Evolutionary conservation across 805 yeast genomes (phyloP).

Genomic region (Candida multigemmis): DNA sequence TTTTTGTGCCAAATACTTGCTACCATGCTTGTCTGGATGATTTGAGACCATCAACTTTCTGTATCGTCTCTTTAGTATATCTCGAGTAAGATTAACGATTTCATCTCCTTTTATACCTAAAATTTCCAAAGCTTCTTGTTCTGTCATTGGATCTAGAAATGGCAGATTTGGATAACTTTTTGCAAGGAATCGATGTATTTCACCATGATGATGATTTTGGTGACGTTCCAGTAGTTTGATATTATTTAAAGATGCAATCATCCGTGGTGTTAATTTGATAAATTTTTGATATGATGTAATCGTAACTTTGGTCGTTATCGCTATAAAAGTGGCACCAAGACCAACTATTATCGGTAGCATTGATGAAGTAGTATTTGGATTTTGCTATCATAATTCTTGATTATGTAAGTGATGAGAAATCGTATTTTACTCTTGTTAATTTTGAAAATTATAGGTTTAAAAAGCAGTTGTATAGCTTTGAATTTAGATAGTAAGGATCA

Average conservation of each 20-base stretch:
- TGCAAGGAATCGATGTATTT: slow-evolving; percentile 5
- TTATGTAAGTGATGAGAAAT: too few species aligned
- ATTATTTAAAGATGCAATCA: slow-evolving; percentile 26
- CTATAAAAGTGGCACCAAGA: slow-evolving; percentile 43
- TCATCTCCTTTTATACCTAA: slow-evolving; percentile 34
- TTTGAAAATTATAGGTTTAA: too few species aligned
- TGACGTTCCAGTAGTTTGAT: slow-evolving; percentile 9
- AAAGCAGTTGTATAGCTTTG: too few species aligned
- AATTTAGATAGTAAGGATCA: too few species aligned
- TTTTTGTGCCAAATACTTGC: slow-evolving; percentile 30
- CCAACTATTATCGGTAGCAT: slow-evolving; percentile 48
- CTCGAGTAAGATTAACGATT: slow-evolving; percentile 27
- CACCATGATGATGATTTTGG: slow-evolving; percentile 5
- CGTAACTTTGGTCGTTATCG: slow-evolving; percentile 33
- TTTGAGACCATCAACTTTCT: slow-evolving; percentile 29
- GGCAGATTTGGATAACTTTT: slow-evolving; percentile 23
- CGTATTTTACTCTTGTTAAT: too few species aligned
- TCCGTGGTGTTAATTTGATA: slow-evolving; percentile 18
- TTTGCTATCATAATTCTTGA: too few species aligned
- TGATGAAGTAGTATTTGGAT: too few species aligned
- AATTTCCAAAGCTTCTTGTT: slow-evolving; percentile 30
- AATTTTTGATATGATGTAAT: slow-evolving; percentile 20
- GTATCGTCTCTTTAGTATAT: slow-evolving; percentile 23
- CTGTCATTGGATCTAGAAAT: slow-evolving; percentile 30
- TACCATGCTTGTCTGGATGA: slow-evolving; percentile 35